These are phyloP conservation scores for Vaccinium darrowii DNA, from an alignment of 148 eudicot genomes.

Conservation along the genomic window DNA sequence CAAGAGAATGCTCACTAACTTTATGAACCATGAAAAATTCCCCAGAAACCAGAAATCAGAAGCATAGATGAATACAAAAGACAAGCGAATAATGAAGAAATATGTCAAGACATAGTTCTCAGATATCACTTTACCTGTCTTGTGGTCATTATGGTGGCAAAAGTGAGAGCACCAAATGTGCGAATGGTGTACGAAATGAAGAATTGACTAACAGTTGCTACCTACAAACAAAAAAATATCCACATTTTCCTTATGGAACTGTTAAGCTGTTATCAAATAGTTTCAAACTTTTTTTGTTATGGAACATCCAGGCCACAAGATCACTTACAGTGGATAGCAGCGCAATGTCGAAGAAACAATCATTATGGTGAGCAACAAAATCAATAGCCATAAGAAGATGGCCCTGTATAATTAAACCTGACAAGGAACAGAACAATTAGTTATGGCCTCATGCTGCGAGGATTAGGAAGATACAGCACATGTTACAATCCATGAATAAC, in stretches of 20 bases:
- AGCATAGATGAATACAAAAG: neutral
- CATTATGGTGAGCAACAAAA: conserved; percentile 69
- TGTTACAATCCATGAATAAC: neutral
- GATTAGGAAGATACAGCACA: neutral
- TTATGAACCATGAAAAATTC: conserved; percentile 12
- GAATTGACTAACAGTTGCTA: conserved; percentile 92
- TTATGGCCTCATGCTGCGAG: neutral
- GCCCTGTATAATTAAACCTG: conserved; percentile 73
- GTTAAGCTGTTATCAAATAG: neutral
- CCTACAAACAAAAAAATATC: conserved; percentile 44
- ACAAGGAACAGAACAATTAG: neutral
- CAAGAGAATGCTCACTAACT: conserved; percentile 89
- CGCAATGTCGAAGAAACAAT: conserved; percentile 81
- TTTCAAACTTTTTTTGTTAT: neutral
- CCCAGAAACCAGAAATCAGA: neutral
- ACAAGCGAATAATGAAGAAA: neutral
- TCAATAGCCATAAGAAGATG: conserved; percentile 83
- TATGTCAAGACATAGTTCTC: neutral
- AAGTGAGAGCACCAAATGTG: conserved; percentile 92
- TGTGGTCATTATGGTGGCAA: conserved; percentile 97
- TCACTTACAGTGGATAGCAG: conserved; percentile 82
- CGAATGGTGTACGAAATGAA: conserved; percentile 96
- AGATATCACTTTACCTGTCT: conserved; percentile 61
- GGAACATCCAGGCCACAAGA: neutral
- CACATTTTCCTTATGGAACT: neutral